Evolutionary conservation across 2,329 filamentous ascomycete genomes (phyloP).

Genomic region (Zymoseptoria ardabiliae): DNA sequence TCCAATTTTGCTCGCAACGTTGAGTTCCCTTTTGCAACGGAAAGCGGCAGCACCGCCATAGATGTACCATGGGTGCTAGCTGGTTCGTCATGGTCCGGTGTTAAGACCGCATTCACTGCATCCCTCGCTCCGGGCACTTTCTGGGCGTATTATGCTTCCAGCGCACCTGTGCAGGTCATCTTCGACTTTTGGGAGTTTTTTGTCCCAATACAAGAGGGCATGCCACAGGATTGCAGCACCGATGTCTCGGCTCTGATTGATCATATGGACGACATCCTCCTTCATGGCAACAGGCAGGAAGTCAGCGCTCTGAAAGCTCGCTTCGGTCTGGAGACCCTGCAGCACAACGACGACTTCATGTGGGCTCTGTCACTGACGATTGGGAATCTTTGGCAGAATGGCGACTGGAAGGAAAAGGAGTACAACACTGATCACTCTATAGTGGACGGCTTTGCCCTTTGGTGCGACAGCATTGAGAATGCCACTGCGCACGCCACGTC

Average conservation of each 20-base stretch:
- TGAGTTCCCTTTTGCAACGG: constrained; percentile 46
- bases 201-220: constrained; percentile 48
- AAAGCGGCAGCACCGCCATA: constrained; percentile 42
- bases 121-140: constrained; percentile 48
- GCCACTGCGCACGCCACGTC: constrained; percentile 50
- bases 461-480: constrained; percentile 47
- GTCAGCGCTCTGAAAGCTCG: constrained; percentile 42
- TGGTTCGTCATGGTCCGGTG: constrained; percentile 52
- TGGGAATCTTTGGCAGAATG: constrained; percentile 51
- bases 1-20: constrained; percentile 48
- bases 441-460: constrained; percentile 19
- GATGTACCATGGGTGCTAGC: constrained; percentile 45
- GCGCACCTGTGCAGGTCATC: constrained; percentile 49
- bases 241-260: constrained; percentile 47
- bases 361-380: constrained; percentile 44
- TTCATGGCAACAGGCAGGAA: constrained; percentile 23
- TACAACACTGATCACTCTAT: constrained; percentile 17
- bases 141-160: constrained; percentile 54
- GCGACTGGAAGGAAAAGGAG: constrained; percentile 36
- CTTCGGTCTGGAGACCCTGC: constrained; percentile 46
- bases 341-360: constrained; percentile 48
- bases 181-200: constrained; percentile 55
- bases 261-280: constrained; percentile 36
- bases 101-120: constrained; percentile 50
- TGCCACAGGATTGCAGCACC: constrained; percentile 51